phyloP scores from a whole-genome alignment of 495 filamentous ascomycete genomes.

The Aspergillus sclerotiicarbonarius region DNA sequence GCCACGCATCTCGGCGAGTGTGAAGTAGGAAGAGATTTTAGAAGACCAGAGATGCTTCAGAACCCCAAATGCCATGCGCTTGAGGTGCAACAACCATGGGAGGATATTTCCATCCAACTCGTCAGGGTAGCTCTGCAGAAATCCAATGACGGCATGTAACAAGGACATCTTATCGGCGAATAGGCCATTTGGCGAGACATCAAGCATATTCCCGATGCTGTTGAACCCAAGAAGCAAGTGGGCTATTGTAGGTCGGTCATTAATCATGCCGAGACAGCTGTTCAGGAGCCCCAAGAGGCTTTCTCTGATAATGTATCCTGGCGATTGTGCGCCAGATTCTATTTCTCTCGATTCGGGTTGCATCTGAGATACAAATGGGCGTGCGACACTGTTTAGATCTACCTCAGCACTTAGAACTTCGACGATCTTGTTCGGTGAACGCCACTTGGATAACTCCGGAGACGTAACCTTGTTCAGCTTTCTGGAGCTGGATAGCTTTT shows the following conservation, averaged over 20 bases:
- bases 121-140: slow-evolving; percentile 62
- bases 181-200: slow-evolving; percentile 57
- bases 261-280: slow-evolving; percentile 66
- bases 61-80: slow-evolving; percentile 71
- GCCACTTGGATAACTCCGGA: slow-evolving; percentile 45
- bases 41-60: slow-evolving; percentile 80
- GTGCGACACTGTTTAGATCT: slow-evolving; percentile 66
- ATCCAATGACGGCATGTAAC: slow-evolving; percentile 73
- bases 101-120: slow-evolving; percentile 58
- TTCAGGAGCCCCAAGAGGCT: slow-evolving; percentile 80
- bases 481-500: slow-evolving; percentile 78
- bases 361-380: slow-evolving; percentile 65
- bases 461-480: slow-evolving; percentile 61
- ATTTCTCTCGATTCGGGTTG: slow-evolving; percentile 59
- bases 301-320: slow-evolving; percentile 72
- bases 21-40: slow-evolving; percentile 70
- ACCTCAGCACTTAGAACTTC: slow-evolving; percentile 70
- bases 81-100: slow-evolving; percentile 71
- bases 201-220: slow-evolving; percentile 64
- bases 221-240: slow-evolving; percentile 88
- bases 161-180: slow-evolving; percentile 70
- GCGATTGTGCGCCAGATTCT: slow-evolving; percentile 57
- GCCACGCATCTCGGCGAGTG: slow-evolving; percentile 71
- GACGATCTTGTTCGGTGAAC: slow-evolving; percentile 73
- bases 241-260: slow-evolving; percentile 74